Evolutionary conservation across 1,139 yeast species (phyloP).

Genomic region (Suhomyces kunorum): DNA sequence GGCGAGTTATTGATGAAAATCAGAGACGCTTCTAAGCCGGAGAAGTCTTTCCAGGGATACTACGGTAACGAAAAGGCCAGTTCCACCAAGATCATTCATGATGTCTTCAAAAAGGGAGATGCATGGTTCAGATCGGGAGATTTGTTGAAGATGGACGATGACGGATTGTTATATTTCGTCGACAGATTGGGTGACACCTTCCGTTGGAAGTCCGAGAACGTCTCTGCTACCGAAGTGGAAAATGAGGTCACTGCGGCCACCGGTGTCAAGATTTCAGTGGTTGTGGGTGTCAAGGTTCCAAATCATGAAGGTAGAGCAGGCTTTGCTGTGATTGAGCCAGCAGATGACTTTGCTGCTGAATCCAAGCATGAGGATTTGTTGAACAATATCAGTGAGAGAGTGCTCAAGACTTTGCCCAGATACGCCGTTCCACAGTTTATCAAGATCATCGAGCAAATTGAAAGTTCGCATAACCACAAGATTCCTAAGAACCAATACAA

Average conservation of each 20-base stretch:
- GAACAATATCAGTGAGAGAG: conserved; percentile 34
- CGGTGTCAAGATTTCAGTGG: conserved; percentile 67
- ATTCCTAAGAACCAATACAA: conserved; percentile 77
- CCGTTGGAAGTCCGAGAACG: conserved; percentile 97
- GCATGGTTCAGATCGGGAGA: conserved; percentile 94
- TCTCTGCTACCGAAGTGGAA: conserved; percentile 91
- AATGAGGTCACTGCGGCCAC: conserved; percentile 61
- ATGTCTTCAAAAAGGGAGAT: conserved; percentile 84
- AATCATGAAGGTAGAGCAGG: conserved; percentile 96
- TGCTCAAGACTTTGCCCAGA: conserved; percentile 61
- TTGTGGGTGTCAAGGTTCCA: conserved; percentile 86
- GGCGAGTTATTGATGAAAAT: conserved; percentile 87
- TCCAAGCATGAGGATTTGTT: conserved; percentile 32
- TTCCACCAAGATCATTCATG: conserved; percentile 64
- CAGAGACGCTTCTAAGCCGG: conserved; percentile 60
- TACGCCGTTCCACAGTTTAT: conserved; percentile 87
- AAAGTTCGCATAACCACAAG: conserved; percentile 81
- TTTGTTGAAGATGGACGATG: conserved; percentile 65
- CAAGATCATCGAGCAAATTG: conserved; percentile 63
- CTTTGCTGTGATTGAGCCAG: conserved; percentile 70
- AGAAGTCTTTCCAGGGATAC: conserved; percentile 87
- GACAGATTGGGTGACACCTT: conserved; percentile 95
- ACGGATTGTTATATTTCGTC: conserved; percentile 77
- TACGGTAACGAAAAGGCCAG: conserved; percentile 80
- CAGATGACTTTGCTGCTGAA: conserved; percentile 31